phyloP scores from a whole-genome alignment of 345 rosid genomes.

The Sonneratia alba region DNA sequence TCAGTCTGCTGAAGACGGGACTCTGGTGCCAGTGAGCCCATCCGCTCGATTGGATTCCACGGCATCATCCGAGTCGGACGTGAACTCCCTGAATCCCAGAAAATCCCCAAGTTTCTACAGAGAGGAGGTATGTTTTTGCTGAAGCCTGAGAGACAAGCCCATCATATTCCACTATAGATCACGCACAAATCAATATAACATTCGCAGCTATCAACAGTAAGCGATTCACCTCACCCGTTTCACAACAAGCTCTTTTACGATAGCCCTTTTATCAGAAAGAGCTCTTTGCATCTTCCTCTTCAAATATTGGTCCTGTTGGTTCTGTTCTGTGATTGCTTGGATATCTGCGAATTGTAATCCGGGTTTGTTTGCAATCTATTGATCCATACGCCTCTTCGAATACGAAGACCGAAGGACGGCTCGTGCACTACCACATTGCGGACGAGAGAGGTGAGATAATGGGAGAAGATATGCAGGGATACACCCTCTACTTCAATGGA shows the following conservation, averaged over 20 bases:
- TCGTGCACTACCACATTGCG: slow-evolving; percentile 61
- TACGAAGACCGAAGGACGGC: slow-evolving; percentile 60
- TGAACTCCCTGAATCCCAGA: slow-evolving; percentile 28
- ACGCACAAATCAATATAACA: no score
- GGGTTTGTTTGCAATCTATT: slow-evolving; percentile 29
- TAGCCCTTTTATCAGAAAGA: no score
- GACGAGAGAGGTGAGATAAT: slow-evolving; percentile 60
- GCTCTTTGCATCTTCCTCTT: no score
- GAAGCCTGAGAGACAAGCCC: no score
- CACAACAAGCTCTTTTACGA: no score
- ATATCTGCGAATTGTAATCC: not conserved
- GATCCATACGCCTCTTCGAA: slow-evolving; percentile 43
- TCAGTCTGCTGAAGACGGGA: slow-evolving; percentile 9
- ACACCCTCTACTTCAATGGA: slow-evolving; percentile 52
- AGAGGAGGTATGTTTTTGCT: slow-evolving; percentile 40
- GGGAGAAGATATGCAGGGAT: slow-evolving; percentile 40
- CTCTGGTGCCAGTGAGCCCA: not conserved
- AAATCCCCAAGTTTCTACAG: slow-evolving; percentile 39
- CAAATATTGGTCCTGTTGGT: no score
- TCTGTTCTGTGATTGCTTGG: not conserved
- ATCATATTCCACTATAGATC: no score
- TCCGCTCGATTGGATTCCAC: not conserved
- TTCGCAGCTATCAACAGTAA: no score
- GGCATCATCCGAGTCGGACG: slow-evolving; percentile 17
- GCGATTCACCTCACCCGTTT: no score